These are phyloP conservation scores for Fraxinus americana DNA, from an alignment of 257 asterid genomes.

Conservation along the genomic window DNA sequence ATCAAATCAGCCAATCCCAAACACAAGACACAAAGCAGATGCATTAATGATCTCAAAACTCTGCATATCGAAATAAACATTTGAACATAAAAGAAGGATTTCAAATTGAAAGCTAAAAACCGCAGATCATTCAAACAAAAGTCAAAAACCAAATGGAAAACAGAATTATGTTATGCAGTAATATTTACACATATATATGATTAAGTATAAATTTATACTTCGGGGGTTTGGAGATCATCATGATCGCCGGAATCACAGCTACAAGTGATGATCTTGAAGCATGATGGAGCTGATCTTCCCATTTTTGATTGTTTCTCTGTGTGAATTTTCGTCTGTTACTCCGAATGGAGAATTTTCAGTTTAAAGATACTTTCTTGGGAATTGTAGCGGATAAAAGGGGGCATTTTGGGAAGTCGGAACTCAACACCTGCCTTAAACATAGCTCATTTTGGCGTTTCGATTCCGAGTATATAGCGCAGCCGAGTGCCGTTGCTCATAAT, in stretches of 20 bases:
- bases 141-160: not conserved
- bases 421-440: conserved; percentile 51
- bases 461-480: conserved; percentile 35
- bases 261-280: conserved; percentile 83
- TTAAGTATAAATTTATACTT: conserved; percentile 33
- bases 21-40: not conserved
- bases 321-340: conserved; percentile 13
- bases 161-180: not conserved
- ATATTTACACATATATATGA: not conserved
- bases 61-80: too few relatives aligned
- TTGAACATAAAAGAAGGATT: not conserved
- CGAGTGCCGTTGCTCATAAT: too few relatives aligned
- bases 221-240: conserved; percentile 58
- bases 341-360: conserved; percentile 3
- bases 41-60: not conserved
- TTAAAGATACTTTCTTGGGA: conserved; percentile 24
- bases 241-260: conserved; percentile 63
- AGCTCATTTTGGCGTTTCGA: conserved; percentile 42
- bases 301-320: conserved; percentile 23
- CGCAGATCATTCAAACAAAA: not conserved
- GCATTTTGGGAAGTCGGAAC: conserved; percentile 47
- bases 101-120: too few relatives aligned
- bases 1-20: too few relatives aligned
- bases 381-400: conserved; percentile 41
- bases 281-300: conserved; percentile 75